Evolutionary conservation across 352 stramenopile species (phyloP).

Genomic region (Phytophthora europaea): DNA sequence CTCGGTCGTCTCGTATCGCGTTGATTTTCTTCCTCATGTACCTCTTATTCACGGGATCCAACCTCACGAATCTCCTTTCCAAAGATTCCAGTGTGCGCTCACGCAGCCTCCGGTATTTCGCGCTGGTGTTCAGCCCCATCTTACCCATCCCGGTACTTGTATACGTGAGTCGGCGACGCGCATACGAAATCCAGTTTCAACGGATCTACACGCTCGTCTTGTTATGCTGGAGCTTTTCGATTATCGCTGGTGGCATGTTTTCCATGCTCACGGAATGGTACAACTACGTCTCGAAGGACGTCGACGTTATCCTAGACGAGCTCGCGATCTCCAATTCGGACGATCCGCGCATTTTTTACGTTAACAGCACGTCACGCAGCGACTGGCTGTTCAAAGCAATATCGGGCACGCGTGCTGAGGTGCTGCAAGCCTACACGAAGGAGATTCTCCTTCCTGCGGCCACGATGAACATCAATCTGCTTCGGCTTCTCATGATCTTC

Average conservation of each 20-base stretch:
- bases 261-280: constrained; percentile 89
- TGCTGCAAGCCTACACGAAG: constrained; percentile 72
- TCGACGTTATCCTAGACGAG: constrained; percentile 71
- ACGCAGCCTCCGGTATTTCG: constrained; percentile 69
- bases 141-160: constrained; percentile 74
- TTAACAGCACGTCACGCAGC: constrained; percentile 60
- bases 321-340: constrained; percentile 51
- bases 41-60: constrained; percentile 77
- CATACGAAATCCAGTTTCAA: constrained; percentile 81
- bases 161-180: constrained; percentile 66
- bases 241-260: constrained; percentile 82
- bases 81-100: constrained; percentile 59
- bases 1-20: constrained; percentile 68
- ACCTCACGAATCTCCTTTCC: constrained; percentile 76
- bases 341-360: constrained; percentile 50
- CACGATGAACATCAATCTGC: constrained; percentile 86
- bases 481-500: constrained; percentile 82
- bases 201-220: constrained; percentile 76
- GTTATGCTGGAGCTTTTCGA: constrained; percentile 78
- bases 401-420: constrained; percentile 59
- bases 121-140: constrained; percentile 77
- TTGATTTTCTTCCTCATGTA: constrained; percentile 80
- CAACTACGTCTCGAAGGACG: constrained; percentile 77
- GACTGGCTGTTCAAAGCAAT: constrained; percentile 73
- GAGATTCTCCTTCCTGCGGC: constrained; percentile 71